Percentiles rank a stretch among this genome's conserved stretches.
phyloP scores from a whole-genome alignment of 2,329 filamentous ascomycete species.

The Taxawa tesnikishii region DNA sequence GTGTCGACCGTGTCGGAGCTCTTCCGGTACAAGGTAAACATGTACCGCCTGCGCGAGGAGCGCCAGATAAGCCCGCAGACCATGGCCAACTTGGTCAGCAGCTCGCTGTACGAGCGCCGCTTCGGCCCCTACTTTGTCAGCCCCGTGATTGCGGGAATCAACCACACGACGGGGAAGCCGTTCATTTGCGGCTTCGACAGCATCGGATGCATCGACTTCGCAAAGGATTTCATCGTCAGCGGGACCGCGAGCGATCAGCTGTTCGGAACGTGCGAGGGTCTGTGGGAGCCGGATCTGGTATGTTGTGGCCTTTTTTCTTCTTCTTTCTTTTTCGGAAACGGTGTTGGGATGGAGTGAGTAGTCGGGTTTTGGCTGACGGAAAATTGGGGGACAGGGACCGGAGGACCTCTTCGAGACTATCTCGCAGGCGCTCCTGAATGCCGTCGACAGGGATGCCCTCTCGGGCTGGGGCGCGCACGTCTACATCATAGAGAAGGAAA shows the following conservation, averaged over 20 bases:
- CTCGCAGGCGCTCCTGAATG: constrained; percentile 88
- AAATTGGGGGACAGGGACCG: constrained; percentile 62
- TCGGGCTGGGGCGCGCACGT: constrained; percentile 98
- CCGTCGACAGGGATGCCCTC: constrained; percentile 89
- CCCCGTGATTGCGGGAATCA: constrained; percentile 88
- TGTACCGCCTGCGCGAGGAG: constrained; percentile 98
- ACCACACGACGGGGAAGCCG: constrained; percentile 84
- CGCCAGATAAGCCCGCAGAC: constrained; percentile 89
- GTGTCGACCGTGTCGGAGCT: constrained; percentile 90
- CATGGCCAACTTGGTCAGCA: constrained; percentile 90
- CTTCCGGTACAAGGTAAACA: constrained; percentile 99
- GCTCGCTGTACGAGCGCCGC: constrained; percentile 81
- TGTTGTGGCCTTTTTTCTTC: constrained; percentile 19
- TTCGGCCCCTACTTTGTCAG: constrained; percentile 96
- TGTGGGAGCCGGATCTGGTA: constrained; percentile 97
- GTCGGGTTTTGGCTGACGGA: no score
- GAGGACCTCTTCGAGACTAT: constrained; percentile 98
- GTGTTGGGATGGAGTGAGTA: no score
- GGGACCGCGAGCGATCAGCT: constrained; percentile 95
- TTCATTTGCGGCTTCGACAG: constrained; percentile 99
- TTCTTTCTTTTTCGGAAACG: constrained; percentile 1
- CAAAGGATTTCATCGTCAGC: constrained; percentile 97
- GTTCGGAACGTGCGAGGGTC: constrained; percentile 94
- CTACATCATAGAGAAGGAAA: constrained; percentile 99
- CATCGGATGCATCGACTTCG: constrained; percentile 98